phyloP scores from a whole-genome alignment of 257 asterid species.

The Solanum tarapatanum region DNA sequence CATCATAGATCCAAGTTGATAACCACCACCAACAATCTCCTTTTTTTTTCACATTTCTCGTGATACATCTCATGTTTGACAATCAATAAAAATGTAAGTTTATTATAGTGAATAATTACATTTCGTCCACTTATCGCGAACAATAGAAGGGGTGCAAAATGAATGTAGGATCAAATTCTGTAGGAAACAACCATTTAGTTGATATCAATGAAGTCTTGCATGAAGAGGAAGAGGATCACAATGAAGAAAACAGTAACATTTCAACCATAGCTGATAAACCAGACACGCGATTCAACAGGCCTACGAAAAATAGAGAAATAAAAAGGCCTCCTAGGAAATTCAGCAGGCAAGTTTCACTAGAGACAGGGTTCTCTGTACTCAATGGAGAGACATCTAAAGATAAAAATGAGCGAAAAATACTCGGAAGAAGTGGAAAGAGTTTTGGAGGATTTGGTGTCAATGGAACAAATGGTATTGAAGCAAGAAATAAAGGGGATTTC shows the following conservation, averaged over 20 bases:
- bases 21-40: not conserved
- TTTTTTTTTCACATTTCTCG: conserved; percentile 13
- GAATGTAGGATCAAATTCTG: conserved; percentile 33
- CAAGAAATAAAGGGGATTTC: conserved; percentile 51
- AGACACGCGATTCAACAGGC: conserved; percentile 12
- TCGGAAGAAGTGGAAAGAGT: conserved; percentile 69
- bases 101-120: not conserved
- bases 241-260: not conserved
- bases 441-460: conserved; percentile 54
- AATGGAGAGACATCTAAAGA: conserved; percentile 25
- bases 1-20: not conserved
- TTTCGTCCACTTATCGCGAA: not conserved
- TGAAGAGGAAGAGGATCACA: conserved; percentile 29
- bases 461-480: conserved; percentile 15
- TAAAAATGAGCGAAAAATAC: conserved; percentile 18
- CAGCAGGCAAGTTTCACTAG: conserved; percentile 74
- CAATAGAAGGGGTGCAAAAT: conserved; percentile 4
- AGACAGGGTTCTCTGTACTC: conserved; percentile 69
- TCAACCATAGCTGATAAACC: conserved; percentile 3
- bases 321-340: conserved; percentile 25
- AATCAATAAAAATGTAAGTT: not conserved
- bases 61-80: conserved; percentile 6
- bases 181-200: conserved; percentile 33
- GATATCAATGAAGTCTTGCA: conserved; percentile 59
- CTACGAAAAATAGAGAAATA: conserved; percentile 15